A percentile compares a stretch with the other conserved stretches of the same genome.
These are phyloP conservation scores for Leishmania guyanensis DNA, from an alignment of 208 protist genomes.

Conservation along the genomic window DNA sequence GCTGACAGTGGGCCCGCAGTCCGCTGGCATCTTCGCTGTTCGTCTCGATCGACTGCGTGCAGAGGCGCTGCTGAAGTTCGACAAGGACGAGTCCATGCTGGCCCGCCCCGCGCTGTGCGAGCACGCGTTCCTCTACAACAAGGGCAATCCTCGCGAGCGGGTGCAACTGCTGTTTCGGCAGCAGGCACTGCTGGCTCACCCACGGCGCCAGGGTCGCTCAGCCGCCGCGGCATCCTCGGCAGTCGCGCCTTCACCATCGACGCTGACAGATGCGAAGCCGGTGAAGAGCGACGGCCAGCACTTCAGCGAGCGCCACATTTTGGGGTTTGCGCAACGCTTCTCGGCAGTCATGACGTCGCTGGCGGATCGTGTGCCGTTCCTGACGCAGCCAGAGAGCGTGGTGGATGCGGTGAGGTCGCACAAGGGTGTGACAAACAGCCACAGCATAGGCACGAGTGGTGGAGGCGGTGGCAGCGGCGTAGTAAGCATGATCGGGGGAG, in stretches of 20 bases:
- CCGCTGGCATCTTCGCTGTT: slow-evolving; percentile 60
- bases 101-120: slow-evolving; percentile 55
- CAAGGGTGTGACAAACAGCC: not conserved
- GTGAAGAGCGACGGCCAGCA: slow-evolving; percentile 59
- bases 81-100: slow-evolving; percentile 51
- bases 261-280: slow-evolving; percentile 32
- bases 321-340: slow-evolving; percentile 71
- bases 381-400: slow-evolving; percentile 7
- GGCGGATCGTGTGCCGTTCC: slow-evolving; percentile 38
- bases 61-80: slow-evolving; percentile 62
- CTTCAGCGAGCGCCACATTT: slow-evolving; percentile 70
- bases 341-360: slow-evolving; percentile 51
- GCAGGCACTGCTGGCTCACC: slow-evolving; percentile 14
- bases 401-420: not conserved
- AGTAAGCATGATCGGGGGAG: not conserved
- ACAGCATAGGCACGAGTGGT: slow-evolving; percentile 3
- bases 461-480: slow-evolving; percentile 1
- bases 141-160: slow-evolving; percentile 71
- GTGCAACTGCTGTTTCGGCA: slow-evolving; percentile 48
- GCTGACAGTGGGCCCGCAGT: slow-evolving; percentile 38
- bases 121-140: slow-evolving; percentile 73
- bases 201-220: slow-evolving; percentile 12
- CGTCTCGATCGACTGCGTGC: slow-evolving; percentile 62
- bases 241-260: slow-evolving; percentile 11
- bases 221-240: not conserved